phyloP scores from a whole-genome alignment of 2,329 filamentous ascomycete genomes.

The Ophiostoma sp. region DNA sequence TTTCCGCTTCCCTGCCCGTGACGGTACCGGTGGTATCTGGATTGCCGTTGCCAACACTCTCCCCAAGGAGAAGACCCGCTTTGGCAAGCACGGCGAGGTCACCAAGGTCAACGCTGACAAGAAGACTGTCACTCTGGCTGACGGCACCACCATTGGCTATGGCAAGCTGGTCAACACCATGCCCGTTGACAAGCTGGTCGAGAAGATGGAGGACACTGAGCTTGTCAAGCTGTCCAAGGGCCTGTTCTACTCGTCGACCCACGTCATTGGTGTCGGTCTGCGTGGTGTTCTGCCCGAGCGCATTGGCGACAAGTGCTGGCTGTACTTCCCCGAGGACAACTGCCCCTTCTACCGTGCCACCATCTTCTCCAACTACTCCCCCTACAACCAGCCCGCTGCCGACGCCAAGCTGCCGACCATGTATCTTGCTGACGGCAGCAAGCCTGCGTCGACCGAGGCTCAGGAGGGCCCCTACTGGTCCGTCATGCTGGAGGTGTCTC shows the following conservation, averaged over 20 bases:
- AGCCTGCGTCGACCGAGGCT: slow-evolving; percentile 64
- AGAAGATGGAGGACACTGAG: slow-evolving; percentile 83
- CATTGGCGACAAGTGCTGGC: slow-evolving; percentile 99
- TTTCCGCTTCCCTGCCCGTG: slow-evolving; percentile 94
- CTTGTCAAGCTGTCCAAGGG: slow-evolving; percentile 78
- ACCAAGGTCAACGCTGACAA: slow-evolving; percentile 78
- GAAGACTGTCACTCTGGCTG: slow-evolving; percentile 74
- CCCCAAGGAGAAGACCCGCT: slow-evolving; percentile 84
- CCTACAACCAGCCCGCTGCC: slow-evolving; percentile 87
- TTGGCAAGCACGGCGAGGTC: slow-evolving; percentile 79
- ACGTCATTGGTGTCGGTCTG: slow-evolving; percentile 94
- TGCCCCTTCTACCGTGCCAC: slow-evolving; percentile 99
- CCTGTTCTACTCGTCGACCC: slow-evolving; percentile 93
- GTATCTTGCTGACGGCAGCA: slow-evolving; percentile 79
- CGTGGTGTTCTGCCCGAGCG: slow-evolving; percentile 86
- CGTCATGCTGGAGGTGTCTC: slow-evolving; percentile 97
- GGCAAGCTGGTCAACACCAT: slow-evolving; percentile 93
- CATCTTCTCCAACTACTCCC: slow-evolving; percentile 99
- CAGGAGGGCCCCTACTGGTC: slow-evolving; percentile 97
- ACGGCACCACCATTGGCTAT: slow-evolving; percentile 86
- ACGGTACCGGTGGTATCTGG: slow-evolving; percentile 98
- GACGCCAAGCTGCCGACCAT: slow-evolving; percentile 80
- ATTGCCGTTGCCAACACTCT: slow-evolving; percentile 92
- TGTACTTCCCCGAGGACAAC: slow-evolving; percentile 99
- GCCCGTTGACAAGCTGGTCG: slow-evolving; percentile 82